Evolutionary conservation across 2,329 filamentous ascomycete species (phyloP), one percentile per base, ranked within the genome.

Genomic region (Trichoderma sp.): DNA sequence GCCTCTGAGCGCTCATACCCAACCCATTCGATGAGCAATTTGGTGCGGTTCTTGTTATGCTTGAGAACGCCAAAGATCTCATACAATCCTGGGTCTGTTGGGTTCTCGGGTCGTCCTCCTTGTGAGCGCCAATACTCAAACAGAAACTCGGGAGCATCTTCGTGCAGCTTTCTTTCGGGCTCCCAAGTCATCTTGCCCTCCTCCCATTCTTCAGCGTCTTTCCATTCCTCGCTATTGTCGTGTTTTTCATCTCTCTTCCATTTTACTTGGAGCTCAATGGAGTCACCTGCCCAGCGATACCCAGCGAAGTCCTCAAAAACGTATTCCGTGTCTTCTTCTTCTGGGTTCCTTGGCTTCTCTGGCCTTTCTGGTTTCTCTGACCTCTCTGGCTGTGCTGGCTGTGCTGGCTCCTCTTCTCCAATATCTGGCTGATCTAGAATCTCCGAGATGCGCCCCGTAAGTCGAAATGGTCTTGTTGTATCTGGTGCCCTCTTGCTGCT

Each of bases 1-100:
- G 72, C 75, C 0, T 81, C 78, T 11, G 73, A 65, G 9, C 74
- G 69, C 3, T 75, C 75, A 53, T 78, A 82, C 12, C 81, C 81
- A 5, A 81, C 71, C 81, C 81, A 82, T 72, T 82, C 81, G 1
- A 82, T 80, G 9, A 77, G 72, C 34, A 82, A 72, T 23, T 74
- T 74, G 53, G 76, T 76, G 65, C 75, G 76, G 6, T 77, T 74
- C 17, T 73, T 74, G 12, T 75, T 77, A 69, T 82, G 81, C 36
- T 77, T 77, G 30, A 76, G 77, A 43, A 82, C 77, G 5, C 78
- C 78, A 63, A 78, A 79, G 5, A 81, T 78, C 36, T 78, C 77
- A 71, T 76, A 82, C 1, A 82, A 30, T 0, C 78, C 77, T 3
- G 78, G 73, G 43, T 80, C 74, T 9, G 66, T 7, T 0, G 80